Evolutionary conservation across 352 stramenopile species (phyloP), one percentile per base, ranked within the genome.

Genomic region (Phytopythium vexans): DNA sequence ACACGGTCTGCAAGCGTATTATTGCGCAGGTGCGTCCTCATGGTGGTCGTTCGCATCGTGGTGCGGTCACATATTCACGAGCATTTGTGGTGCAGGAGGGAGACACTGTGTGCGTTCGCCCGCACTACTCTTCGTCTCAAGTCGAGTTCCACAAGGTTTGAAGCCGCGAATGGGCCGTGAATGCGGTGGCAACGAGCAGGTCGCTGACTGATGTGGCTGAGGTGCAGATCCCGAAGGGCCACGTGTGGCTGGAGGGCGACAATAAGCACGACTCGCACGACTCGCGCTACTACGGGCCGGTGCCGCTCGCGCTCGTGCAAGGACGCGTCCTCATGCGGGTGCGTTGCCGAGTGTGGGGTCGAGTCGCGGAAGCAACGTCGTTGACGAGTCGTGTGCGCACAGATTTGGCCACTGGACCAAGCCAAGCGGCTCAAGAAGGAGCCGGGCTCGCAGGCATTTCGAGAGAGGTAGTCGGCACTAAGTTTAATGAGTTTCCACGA

Each of bases 221-320:
- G 15, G 21, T 9, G 4, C 27, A 82, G 76, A 80, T 92, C 21
- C 95, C 95, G 3, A 82, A 89, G 50, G 93, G 95, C 34, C 90
- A 98, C 62, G 74, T 98, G 45, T 99, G 96, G 96, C 65, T 99
- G 11, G 94, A 99, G 75, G 96, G 96, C 41, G 96, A 99, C 75
- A 99, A 99, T 82, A 90, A 95, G 36, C 66, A 92, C 54, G 95
- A 98, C 75, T 98, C 92, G 39, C 92, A 88, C 35, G 96, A 99
- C 73, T 98, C 92, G 37, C 75, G 96, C 12, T 92, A 96, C 68
- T 99, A 98, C 66, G 96, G 96, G 14, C 87, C 96, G 1, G 77
- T 99, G 41, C 96, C 96, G n/a, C 78, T 83, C 43, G 76, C 92
- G 21, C 65, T 98, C 11, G 77, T 98, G 41, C 74, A 96, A 54